Evolutionary conservation across 805 yeast genomes (phyloP), one percentile per base, ranked within the genome.

Genomic region (Spathaspora boniae): DNA sequence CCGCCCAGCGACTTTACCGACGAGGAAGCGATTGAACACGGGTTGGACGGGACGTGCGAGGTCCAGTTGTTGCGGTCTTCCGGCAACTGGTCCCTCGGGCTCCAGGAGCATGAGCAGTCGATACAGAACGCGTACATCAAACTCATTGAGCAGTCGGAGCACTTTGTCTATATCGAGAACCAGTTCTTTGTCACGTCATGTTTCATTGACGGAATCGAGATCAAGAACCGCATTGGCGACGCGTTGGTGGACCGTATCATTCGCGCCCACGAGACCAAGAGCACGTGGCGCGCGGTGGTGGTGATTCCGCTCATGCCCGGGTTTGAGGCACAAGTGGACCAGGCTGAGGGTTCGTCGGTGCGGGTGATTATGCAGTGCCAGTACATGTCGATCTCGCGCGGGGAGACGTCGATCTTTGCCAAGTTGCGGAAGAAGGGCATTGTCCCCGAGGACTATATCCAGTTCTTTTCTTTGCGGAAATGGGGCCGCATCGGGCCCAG

Each of bases 261-360:
- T 22, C 72, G 88, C 31, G 98, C 98, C 0, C 84, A 86, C 53
- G 74, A 76, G 41, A 84, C 81, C 41, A 77, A 78, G 4, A 82
- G 78, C 36, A 58, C 67, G 8, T 93, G 99, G 99, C 81, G 80
- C 43, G 98, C 98, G 1, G 76, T 87, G 17, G 82, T 93, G 42
- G 72, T 93, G 8, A 87, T 93, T 43, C 99, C 99, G 3, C 68
- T 93, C 46, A 87, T 93, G 93, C 99, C 99, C 1, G 99, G 98
- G 0, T 93, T 94, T 57, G 93, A 84, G 51, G 80, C 95, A 18
- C 85, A 87, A 45, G 95, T 94, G 15, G 98, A 91, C 53, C 78
- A 84, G 43, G 84, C 93, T 11, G 96, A 88, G 46, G 98, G 96
- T 2, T 84, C 96, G 0, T 77, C 95, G n/a, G 88, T 93, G 4